Evolutionary conservation across 2,329 filamentous ascomycete species (phyloP), one percentile per base, ranked within the genome.

Genomic region (Penicillium sp.): DNA sequence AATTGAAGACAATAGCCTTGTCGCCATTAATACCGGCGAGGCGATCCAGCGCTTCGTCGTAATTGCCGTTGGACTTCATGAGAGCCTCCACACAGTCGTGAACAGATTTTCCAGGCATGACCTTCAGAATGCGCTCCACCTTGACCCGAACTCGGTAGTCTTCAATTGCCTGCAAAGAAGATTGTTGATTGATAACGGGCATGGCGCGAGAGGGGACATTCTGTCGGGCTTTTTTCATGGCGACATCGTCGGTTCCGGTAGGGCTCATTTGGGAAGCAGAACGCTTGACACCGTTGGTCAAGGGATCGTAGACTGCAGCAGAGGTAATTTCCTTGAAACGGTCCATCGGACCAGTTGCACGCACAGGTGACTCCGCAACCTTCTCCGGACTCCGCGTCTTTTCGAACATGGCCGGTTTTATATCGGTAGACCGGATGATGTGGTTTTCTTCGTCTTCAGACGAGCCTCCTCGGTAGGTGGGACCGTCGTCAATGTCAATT

Each of bases 401-500:
- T 37, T 76, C 76, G 61, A 88, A 85, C 46, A 78, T 82, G 1
- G 84, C 82, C 3, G 85, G 83, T 58, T 82, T 84, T 62, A 90
- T 87, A 61, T 87, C 83, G 1, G 82, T 82, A 35, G 74, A 75
- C 44, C 74, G 72, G 39, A 78, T 71, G 19, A 71, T 69, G 43
- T 78, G 74, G 47, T 59, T 57, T 14, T 73, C 66, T 50, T 83
- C 79, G 27, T 87, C 84, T 29, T 89, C 87, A 0, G 86, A 88
- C 14, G 82, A 84, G 21, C 86, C 88, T 39, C 86, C 86, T 43
- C 82, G 82, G 48, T 86, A 83, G 2, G 80, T 79, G 2, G 84
- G 83, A 4, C 79, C 80, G 44, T 84, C 82, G 51, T 85, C 83
- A 6, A 80, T 75, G 48, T 84, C 78, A 26, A 81, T 65, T 53